phyloP scores from a whole-genome alignment of 306 rosid genomes.

The Crotalaria pallida region DNA sequence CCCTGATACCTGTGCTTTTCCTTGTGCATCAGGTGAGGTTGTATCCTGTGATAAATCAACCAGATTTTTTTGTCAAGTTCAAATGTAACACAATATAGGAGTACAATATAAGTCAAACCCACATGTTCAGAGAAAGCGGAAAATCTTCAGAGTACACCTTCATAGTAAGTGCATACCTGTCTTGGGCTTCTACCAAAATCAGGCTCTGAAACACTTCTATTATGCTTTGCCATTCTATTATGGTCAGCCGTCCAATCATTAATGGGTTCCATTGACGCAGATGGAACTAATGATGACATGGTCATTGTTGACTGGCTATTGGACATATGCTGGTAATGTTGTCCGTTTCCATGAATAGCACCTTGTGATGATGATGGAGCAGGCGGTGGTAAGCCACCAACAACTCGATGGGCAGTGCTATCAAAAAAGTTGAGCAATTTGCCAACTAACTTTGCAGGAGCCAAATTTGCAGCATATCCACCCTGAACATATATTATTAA shows the following conservation, averaged over 20 bases:
- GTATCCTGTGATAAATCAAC: constrained; percentile 49
- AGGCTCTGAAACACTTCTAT: constrained; percentile 94
- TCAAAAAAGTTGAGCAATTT: constrained; percentile 82
- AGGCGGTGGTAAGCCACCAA: constrained; percentile 88
- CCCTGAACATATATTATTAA: constrained; percentile 51
- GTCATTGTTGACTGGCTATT: constrained; percentile 85
- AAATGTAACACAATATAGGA: background rate
- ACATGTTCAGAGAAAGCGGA: constrained; percentile 5
- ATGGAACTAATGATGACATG: constrained; percentile 77
- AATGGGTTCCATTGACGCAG: constrained; percentile 83
- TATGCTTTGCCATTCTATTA: constrained; percentile 50
- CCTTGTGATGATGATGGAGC: constrained; percentile 61
- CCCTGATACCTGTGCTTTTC: constrained; percentile 47
- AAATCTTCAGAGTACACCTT: background rate
- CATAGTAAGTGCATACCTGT: constrained; percentile 50
- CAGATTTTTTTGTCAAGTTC: constrained; percentile 23
- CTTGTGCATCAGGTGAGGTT: constrained; percentile 45
- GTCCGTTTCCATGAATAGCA: constrained; percentile 45
- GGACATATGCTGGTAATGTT: constrained; percentile 42
- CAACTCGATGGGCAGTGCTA: constrained; percentile 90
- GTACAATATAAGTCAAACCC: background rate
- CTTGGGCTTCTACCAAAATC: constrained; percentile 78
- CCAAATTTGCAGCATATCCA: constrained; percentile 75
- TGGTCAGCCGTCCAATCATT: constrained; percentile 63
- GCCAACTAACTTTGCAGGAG: constrained; percentile 72